phyloP scores from a whole-genome alignment of 192 early-diverging fungal species.

The Rhizophagus clarus region DNA sequence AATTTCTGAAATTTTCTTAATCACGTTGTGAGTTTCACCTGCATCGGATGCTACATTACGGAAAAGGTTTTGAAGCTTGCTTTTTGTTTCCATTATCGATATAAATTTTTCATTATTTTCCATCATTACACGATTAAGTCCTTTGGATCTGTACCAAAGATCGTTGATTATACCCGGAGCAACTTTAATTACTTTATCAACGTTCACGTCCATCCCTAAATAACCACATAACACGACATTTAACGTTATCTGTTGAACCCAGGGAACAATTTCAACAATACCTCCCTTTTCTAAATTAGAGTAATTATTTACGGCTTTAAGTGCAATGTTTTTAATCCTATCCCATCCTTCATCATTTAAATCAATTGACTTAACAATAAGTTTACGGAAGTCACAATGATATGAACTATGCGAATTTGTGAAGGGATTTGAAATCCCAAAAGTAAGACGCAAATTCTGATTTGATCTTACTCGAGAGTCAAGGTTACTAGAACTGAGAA shows the following conservation, averaged over 20 bases:
- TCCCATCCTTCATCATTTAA: neutral
- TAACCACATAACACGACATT: neutral
- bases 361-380: neutral
- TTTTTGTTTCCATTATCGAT: neutral
- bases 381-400: neutral
- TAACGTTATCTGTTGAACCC: conserved; percentile 1
- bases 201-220: neutral
- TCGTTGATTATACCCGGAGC: neutral
- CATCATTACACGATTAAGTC: neutral
- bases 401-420: neutral
- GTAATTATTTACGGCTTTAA: neutral
- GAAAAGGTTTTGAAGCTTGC: neutral
- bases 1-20: neutral
- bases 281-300: neutral
- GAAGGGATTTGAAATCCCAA: conserved; percentile 22
- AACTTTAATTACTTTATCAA: neutral
- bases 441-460: neutral
- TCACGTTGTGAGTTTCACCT: neutral
- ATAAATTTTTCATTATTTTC: neutral
- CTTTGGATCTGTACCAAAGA: neutral
- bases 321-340: neutral
- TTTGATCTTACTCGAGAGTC: neutral
- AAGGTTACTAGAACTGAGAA: neutral
- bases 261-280: neutral
- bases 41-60: neutral